These are phyloP conservation scores for Apostasia ramifera DNA, from an alignment of 106 monocot species.

Conservation along the genomic window DNA sequence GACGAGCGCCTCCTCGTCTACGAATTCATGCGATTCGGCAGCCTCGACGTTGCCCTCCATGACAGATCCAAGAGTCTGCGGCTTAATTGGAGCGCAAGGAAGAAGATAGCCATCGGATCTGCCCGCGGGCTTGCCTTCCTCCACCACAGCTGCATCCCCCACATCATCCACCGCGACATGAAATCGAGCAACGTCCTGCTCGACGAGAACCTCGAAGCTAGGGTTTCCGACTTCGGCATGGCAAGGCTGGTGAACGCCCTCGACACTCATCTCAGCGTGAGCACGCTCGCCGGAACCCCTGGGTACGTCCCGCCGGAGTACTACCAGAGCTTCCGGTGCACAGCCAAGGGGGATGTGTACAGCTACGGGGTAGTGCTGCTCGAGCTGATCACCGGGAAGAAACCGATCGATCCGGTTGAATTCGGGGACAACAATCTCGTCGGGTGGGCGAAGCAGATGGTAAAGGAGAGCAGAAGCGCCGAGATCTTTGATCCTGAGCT, in stretches of 20 bases:
- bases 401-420: slow-evolving; percentile 49
- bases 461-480: slow-evolving; percentile 41
- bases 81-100: slow-evolving; percentile 60
- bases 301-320: slow-evolving; percentile 96
- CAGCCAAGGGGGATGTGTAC: slow-evolving; percentile 78
- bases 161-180: slow-evolving; percentile 82
- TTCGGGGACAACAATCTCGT: slow-evolving; percentile 81
- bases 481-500: slow-evolving; percentile 61
- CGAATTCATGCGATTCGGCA: slow-evolving; percentile 80
- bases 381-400: slow-evolving; percentile 70
- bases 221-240: slow-evolving; percentile 88
- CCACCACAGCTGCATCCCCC: slow-evolving; percentile 76
- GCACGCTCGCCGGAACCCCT: slow-evolving; percentile 72
- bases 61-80: slow-evolving; percentile 8
- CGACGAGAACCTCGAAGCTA: slow-evolving; percentile 52
- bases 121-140: slow-evolving; percentile 77
- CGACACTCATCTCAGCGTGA: slow-evolving; percentile 81
- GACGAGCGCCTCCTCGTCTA: slow-evolving; percentile 80
- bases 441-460: slow-evolving; percentile 77
- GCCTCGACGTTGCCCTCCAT: slow-evolving; percentile 54
- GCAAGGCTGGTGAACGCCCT: slow-evolving; percentile 61
- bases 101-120: slow-evolving; percentile 63
- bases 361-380: slow-evolving; percentile 77
- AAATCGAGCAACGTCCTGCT: slow-evolving; percentile 75
- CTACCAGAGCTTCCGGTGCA: slow-evolving; percentile 89